A percentile compares a stretch with the other conserved stretches of the same genome.
These are phyloP conservation scores for Chalciporus sphaerocephalus DNA, from an alignment of 768 basidiomycete species.

Conservation along the genomic window DNA sequence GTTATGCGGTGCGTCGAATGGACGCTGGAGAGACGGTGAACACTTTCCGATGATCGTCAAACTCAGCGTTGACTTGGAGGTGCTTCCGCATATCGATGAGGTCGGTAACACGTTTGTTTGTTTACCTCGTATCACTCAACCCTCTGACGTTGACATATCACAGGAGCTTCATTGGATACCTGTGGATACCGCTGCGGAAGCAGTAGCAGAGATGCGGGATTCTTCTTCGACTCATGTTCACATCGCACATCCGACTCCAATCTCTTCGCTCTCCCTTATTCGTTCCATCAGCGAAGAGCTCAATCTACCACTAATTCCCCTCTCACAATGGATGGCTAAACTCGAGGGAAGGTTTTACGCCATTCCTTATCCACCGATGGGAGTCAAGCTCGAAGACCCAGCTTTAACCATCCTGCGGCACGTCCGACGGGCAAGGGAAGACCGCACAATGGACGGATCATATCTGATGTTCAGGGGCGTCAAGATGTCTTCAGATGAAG, in stretches of 20 bases:
- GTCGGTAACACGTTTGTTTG: slow-evolving; percentile 11
- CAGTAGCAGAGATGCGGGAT: slow-evolving; percentile 16
- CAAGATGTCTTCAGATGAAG: neutral
- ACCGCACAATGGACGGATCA: neutral
- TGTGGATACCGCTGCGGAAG: slow-evolving; percentile 11
- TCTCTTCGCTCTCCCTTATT: slow-evolving; percentile 10
- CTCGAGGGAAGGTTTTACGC: slow-evolving; percentile 5
- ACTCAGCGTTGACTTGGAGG: slow-evolving; percentile 13
- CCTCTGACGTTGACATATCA: no score
- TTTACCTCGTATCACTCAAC: neutral
- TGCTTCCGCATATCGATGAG: slow-evolving; percentile 20
- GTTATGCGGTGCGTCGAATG: slow-evolving; percentile 33
- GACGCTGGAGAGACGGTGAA: slow-evolving; percentile 37
- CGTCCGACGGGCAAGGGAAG: neutral
- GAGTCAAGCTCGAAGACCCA: neutral
- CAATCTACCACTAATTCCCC: slow-evolving; percentile 8
- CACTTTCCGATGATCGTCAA: slow-evolving; percentile 36
- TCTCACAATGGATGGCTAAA: slow-evolving; percentile 10
- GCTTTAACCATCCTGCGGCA: slow-evolving; percentile 4
- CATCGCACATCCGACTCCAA: slow-evolving; percentile 11
- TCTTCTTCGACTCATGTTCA: slow-evolving; percentile 3
- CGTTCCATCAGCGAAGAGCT: slow-evolving; percentile 5
- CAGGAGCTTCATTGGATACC: slow-evolving; percentile 17
- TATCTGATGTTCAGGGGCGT: slow-evolving; percentile 3
- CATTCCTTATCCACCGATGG: neutral